These are phyloP conservation scores for Populus simonii DNA, from an alignment of 345 rosid genomes.

Conservation along the genomic window DNA sequence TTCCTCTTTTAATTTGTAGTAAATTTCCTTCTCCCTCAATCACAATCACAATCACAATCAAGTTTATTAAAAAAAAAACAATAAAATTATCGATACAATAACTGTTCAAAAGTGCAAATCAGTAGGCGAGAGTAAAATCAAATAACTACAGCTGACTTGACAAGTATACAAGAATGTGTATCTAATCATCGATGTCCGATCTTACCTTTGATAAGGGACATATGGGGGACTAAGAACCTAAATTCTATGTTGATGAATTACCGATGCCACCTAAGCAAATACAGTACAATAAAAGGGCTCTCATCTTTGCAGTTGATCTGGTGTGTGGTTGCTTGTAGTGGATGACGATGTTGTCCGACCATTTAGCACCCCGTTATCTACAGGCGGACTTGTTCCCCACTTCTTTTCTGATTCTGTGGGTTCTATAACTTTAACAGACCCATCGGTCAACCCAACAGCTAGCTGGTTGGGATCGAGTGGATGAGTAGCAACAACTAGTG, in stretches of 20 bases:
- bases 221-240: constrained; percentile 25
- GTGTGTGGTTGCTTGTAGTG: constrained; percentile 70
- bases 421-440: constrained; percentile 71
- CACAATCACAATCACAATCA: constrained; percentile 5
- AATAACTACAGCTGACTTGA: constrained; percentile 6
- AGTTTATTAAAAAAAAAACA: constrained; percentile 1
- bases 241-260: constrained; percentile 17
- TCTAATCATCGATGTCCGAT: constrained; percentile 16
- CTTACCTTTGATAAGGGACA: constrained; percentile 19
- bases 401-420: constrained; percentile 63
- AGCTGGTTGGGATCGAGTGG: constrained; percentile 73
- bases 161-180: constrained; percentile 34
- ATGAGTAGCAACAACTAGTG: constrained; percentile 73
- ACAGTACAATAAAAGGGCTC: constrained; percentile 8
- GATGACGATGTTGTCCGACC: constrained; percentile 72
- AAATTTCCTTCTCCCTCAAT: not conserved
- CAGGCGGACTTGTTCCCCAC: constrained; percentile 66
- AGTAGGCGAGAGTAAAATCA: not conserved
- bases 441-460: constrained; percentile 66
- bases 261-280: constrained; percentile 11
- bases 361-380: constrained; percentile 58
- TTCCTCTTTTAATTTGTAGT: too few species aligned
- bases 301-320: constrained; percentile 69
- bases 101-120: constrained; percentile 10
- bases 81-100: constrained; percentile 13